Conservation (phyloP, 106 monocot genomes). For the Apostasia shenzhenica region DNA sequence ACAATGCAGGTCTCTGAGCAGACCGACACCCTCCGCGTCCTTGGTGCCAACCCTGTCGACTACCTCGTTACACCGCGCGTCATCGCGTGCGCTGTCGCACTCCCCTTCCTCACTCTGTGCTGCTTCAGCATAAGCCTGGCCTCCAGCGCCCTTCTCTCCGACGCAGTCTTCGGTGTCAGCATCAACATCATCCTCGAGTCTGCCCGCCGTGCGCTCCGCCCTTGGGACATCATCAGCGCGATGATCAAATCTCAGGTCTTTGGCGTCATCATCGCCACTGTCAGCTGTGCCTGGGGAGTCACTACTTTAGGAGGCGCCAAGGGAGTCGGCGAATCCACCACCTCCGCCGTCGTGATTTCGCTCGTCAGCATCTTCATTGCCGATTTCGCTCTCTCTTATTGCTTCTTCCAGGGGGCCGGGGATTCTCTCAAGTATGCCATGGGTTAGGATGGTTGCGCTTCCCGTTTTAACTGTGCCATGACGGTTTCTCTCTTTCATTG, state of each 20-base stretch:
- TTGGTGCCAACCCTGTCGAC: slow-evolving; percentile 61
- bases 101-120: slow-evolving; percentile 66
- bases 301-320: slow-evolving; percentile 78
- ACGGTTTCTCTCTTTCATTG: too few species aligned
- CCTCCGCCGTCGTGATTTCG: slow-evolving; percentile 68
- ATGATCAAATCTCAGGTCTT: slow-evolving; percentile 84
- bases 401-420: slow-evolving; percentile 89
- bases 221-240: slow-evolving; percentile 76
- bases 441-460: slow-evolving; percentile 33
- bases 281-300: slow-evolving; percentile 89
- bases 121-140: slow-evolving; percentile 74
- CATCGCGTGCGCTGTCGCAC: slow-evolving; percentile 61
- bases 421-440: slow-evolving; percentile 89
- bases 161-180: slow-evolving; percentile 61
- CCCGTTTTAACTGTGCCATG: neutral
- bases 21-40: slow-evolving; percentile 70
- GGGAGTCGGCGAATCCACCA: slow-evolving; percentile 74
- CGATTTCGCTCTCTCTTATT: slow-evolving; percentile 65
- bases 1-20: slow-evolving; percentile 90
- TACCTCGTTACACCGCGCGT: slow-evolving; percentile 73
- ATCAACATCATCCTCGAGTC: slow-evolving; percentile 78
- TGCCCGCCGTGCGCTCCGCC: slow-evolving; percentile 51
- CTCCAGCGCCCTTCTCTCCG: slow-evolving; percentile 62
- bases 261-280: slow-evolving; percentile 70
- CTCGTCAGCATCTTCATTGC: slow-evolving; percentile 75